Evolutionary conservation across 1,284 basidiomycete genomes (phyloP).

Genomic region (Kalmanozyma brasiliensis): DNA sequence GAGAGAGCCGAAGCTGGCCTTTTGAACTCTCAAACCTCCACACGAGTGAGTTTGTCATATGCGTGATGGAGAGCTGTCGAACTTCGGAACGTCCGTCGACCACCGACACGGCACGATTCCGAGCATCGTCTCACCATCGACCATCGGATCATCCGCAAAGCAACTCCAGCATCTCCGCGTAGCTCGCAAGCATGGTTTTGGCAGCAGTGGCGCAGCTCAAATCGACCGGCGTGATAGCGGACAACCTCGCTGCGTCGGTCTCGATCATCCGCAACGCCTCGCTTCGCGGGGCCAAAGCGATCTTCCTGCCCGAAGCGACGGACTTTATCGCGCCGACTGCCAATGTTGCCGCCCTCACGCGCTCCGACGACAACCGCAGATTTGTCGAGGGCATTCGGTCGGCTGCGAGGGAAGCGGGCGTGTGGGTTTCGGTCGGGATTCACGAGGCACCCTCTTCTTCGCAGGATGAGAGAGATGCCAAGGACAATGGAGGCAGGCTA

Average conservation of each 20-base stretch:
- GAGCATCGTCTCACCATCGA: not conserved
- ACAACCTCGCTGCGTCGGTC: constrained; percentile 50
- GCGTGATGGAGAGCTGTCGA: too few relatives aligned
- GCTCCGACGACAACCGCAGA: constrained; percentile 49
- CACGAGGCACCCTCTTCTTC: constrained; percentile 69
- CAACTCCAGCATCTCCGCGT: not conserved
- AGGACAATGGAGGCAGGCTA: constrained; percentile 42
- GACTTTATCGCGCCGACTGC: constrained; percentile 71
- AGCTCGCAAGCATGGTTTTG: constrained; percentile 39
- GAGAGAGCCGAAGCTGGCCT: too few relatives aligned
- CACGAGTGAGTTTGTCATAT: not conserved
- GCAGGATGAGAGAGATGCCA: constrained; percentile 45
- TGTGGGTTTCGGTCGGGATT: constrained; percentile 70
- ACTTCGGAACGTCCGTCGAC: not conserved
- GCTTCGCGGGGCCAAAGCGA: constrained; percentile 68
- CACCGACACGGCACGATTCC: not conserved
- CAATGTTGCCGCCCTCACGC: constrained; percentile 55
- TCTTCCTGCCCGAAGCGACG: constrained; percentile 71
- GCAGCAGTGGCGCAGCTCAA: constrained; percentile 64
- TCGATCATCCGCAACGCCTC: constrained; percentile 66
- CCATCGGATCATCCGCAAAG: not conserved
- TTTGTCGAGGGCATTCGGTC: constrained; percentile 68
- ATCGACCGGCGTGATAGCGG: constrained; percentile 53
- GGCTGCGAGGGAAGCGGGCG: constrained; percentile 67
- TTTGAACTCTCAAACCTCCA: too few relatives aligned